Base-by-base conservation (phyloP, 768 basidiomycete genomes). In the Galerina marginata region DNA sequence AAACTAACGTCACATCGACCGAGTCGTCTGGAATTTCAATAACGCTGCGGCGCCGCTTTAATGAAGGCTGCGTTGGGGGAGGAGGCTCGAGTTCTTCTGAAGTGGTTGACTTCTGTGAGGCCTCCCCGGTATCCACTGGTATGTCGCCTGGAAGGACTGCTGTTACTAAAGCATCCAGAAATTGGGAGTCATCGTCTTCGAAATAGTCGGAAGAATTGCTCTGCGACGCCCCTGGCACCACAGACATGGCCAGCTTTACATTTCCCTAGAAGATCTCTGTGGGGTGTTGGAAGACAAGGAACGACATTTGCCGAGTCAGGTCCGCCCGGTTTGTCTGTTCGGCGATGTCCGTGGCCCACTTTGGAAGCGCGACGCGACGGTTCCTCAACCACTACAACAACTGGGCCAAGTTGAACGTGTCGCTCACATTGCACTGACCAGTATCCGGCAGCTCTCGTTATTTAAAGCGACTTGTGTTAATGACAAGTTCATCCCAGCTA, bases 121-220 rank as follows among this genome's bases (percentile, higher is more conserved):
- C 16, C 61, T 62, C 62, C 45, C 40, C 67, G 48, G 50, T 54
- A 23, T 62, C 50, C 16, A 58, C 49, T n/a, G 61, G 67, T 16
- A 72, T 23, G 68, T 86, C 85, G 4, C 83, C 86, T 16, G 85
- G 83, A 50, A 87, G 72, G 40, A 76, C 73, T 1, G 77, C 71
- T 20, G 71, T 73, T 37, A 74, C 67, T 25, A 89, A 77, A 4
- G 82, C 84, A 54, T 80, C 74, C 40, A 87, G 69, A 62, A 85
- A 85, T 25, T 78, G 76, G 15, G 84, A 74, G 60, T 87, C 84
- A 49, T 87, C 83, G 43, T 83, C 77, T 23, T 77, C 80, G 61
- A 80, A 87, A 68, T 84, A 83, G 62, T 87, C 85, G 0, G 84
- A 83, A 9, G 85, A 86, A 58, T 77, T 72, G 63, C 60, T 70